Base-by-base conservation (phyloP, 768 basidiomycete genomes). In the Pulveroboletus ravenelii region DNA sequence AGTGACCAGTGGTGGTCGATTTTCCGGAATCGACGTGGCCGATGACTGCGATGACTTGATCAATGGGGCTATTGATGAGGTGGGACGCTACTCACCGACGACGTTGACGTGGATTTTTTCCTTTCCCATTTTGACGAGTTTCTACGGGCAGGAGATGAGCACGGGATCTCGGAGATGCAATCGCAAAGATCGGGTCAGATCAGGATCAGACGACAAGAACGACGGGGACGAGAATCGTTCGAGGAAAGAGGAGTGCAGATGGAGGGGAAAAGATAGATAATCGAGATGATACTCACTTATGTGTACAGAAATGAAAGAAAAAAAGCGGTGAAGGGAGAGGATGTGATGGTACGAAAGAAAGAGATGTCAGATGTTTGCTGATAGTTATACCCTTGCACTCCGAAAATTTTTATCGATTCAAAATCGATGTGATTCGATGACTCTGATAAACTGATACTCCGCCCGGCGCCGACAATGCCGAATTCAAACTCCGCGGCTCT, bases 21-120 rank as follows among this genome's bases (percentile, higher is more conserved):
- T 98, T 99, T 63, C 95, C 95, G 72, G 95, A 97, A 80, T 97
- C 93, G 90, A 94, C 92, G 81, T 94, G 93, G 61, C 94, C 93
- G 79, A 95, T 95, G 75, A 94, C 93, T 89, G 68, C 31, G 61
- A 70, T 61, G 42, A 55, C 62, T 69, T 48, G 56, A 66, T 67
- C 53, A 70, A 58, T 49, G 41, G 15, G 56, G 20, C 15, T 10
- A 37, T 1, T 17, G 27, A 49, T 49, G 40, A 53, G 43, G 51
- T 57, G 47, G 54, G 59, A 64, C 52, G 64, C 44, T 47, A 77
- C 89, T 56, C 50, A 91, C 89, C 93, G 74, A 94, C 93, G 76
- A 94, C 93, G 85, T 95, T 95, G 81, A 96, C 84, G 85, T 96
- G 93, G 64, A 63, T 74, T 80, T 93, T 93, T 60, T 93, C 92